Conservation (phyloP, 345 rosid genomes). For the Theobroma cacao region DNA sequence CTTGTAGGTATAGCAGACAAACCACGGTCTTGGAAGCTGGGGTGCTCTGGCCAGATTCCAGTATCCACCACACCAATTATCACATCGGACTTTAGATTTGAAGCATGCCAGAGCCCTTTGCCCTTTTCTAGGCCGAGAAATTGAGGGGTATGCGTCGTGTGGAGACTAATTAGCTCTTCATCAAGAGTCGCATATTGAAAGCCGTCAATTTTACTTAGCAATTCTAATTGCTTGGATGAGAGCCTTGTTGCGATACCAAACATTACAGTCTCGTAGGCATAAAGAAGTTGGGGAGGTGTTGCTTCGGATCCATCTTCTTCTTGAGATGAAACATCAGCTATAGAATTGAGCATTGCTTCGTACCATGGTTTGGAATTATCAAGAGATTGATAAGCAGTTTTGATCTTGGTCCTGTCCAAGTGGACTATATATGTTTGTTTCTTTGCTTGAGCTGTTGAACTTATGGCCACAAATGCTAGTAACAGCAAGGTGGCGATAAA, state of each 20-base stretch:
- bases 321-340: constrained; percentile 26
- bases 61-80: constrained; percentile 68
- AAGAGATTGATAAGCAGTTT: constrained; percentile 9
- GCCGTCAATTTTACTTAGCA: constrained; percentile 45
- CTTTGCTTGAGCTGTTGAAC: constrained; percentile 29
- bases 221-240: constrained; percentile 42
- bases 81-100: constrained; percentile 46
- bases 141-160: constrained; percentile 61
- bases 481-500: constrained; percentile 15
- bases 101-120: constrained; percentile 49
- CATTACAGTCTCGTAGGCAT: constrained; percentile 49
- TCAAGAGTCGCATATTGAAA: constrained; percentile 57
- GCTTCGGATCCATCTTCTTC: constrained; percentile 18
- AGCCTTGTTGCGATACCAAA: constrained; percentile 71
- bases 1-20: constrained; percentile 47
- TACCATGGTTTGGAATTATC: constrained; percentile 29
- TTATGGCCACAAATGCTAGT: constrained; percentile 22
- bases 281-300: constrained; percentile 42
- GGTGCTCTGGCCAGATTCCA: constrained; percentile 82
- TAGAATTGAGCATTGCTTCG: constrained; percentile 33
- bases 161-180: constrained; percentile 52
- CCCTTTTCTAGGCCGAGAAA: constrained; percentile 68
- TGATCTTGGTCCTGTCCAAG: constrained; percentile 41
- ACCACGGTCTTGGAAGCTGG: constrained; percentile 58
- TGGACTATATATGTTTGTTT: constrained; percentile 59